phyloP scores from a whole-genome alignment of 2,329 filamentous ascomycete genomes.

The Apiospora phragmitis region DNA sequence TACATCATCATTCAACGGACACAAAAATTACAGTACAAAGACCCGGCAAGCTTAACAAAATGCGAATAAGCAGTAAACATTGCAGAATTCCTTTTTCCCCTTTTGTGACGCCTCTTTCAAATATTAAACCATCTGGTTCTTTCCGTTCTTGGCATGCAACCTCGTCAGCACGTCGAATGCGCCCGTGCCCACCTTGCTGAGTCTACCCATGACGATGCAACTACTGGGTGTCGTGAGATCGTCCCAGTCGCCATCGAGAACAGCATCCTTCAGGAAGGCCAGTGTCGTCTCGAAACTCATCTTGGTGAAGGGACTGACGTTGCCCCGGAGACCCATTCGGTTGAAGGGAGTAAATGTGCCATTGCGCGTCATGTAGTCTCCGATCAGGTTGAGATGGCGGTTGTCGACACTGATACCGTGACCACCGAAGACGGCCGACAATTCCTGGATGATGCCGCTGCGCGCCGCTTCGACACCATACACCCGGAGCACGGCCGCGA shows the following conservation, averaged over 20 bases:
- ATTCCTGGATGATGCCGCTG: slow-evolving; percentile 81
- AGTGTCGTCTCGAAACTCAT: slow-evolving; percentile 99
- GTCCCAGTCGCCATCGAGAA: slow-evolving; percentile 88
- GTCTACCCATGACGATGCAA: slow-evolving; percentile 81
- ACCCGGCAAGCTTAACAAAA: background rate
- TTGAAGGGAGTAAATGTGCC: slow-evolving; percentile 91
- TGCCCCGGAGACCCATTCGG: slow-evolving; percentile 81
- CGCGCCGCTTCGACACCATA: slow-evolving; percentile 96
- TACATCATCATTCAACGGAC: slow-evolving; percentile 6
- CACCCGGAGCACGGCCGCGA: slow-evolving; percentile 76
- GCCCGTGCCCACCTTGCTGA: slow-evolving; percentile 84
- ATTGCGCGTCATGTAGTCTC: slow-evolving; percentile 94
- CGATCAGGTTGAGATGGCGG: slow-evolving; percentile 91
- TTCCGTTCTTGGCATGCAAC: slow-evolving; percentile 53
- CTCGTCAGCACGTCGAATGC: slow-evolving; percentile 82
- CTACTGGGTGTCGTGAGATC: slow-evolving; percentile 83
- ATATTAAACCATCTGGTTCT: slow-evolving; percentile 24
- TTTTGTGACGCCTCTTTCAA: background rate
- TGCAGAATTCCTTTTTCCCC: background rate
- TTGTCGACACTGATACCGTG: slow-evolving; percentile 93
- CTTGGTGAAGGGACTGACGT: slow-evolving; percentile 91
- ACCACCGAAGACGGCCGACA: slow-evolving; percentile 80
- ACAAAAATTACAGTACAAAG: background rate
- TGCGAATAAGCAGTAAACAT: background rate
- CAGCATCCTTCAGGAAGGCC: slow-evolving; percentile 88